Conservation (phyloP, 148 eudicot genomes). For the Spergularia marina region DNA sequence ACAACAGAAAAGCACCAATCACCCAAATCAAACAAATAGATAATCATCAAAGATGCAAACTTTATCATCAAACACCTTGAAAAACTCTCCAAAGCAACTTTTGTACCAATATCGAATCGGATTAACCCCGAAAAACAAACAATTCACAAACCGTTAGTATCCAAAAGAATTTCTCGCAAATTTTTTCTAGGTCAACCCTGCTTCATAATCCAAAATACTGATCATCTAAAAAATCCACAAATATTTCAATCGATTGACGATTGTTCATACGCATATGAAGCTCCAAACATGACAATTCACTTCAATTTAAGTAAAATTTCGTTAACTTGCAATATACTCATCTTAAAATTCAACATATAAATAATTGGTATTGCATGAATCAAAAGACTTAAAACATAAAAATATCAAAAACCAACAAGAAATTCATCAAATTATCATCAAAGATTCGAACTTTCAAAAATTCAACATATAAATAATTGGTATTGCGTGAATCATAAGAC, state of each 20-base stretch:
- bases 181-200: conserved; percentile 11
- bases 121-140: neutral
- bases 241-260: conserved; percentile 1
- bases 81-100: neutral
- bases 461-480: neutral
- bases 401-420: neutral
- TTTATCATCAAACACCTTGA: too few relatives aligned
- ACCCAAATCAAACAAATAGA: too few relatives aligned
- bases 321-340: too few relatives aligned
- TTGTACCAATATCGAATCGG: neutral
- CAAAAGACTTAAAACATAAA: neutral
- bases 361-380: neutral
- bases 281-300: neutral
- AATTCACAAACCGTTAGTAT: neutral
- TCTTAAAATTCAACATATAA: neutral
- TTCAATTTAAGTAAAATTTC: too few relatives aligned
- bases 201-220: neutral
- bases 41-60: neutral
- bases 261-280: neutral
- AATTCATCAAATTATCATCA: neutral
- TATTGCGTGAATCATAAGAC: neutral
- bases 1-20: too few relatives aligned
- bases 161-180: neutral
- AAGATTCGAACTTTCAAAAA: neutral
- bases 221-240: neutral